Evolutionary conservation across 257 asterid species (phyloP).

Genomic region (Gentiana straminea): DNA sequence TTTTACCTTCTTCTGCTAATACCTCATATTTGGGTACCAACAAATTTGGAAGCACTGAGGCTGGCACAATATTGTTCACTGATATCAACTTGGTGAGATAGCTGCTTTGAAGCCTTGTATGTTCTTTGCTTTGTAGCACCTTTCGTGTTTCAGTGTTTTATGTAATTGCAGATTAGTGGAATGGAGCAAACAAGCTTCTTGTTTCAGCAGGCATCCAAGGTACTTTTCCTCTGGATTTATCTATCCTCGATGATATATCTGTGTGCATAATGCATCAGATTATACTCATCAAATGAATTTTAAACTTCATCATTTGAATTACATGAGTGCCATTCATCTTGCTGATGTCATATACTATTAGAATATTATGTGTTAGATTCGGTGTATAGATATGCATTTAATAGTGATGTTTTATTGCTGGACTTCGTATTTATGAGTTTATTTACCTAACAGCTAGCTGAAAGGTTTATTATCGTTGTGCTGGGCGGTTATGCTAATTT

Average conservation of each 20-base stretch:
- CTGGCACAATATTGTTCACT: constrained; percentile 64
- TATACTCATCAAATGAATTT: neutral
- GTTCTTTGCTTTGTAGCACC: constrained; percentile 6
- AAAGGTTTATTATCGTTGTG: too few species aligned
- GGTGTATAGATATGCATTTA: too few species aligned
- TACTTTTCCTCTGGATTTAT: constrained; percentile 12
- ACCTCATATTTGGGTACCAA: constrained; percentile 36
- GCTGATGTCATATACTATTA: neutral
- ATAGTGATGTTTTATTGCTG: too few species aligned
- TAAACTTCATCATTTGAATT: neutral
- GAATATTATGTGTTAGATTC: too few species aligned
- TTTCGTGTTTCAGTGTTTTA: constrained; percentile 11
- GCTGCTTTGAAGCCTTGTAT: constrained; percentile 5
- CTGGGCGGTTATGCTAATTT: too few species aligned
- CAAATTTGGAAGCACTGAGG: constrained; percentile 51
- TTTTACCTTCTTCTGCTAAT: constrained; percentile 51
- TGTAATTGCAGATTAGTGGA: constrained; percentile 61
- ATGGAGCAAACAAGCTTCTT: constrained; percentile 95
- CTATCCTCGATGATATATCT: neutral
- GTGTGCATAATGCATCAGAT: too few species aligned
- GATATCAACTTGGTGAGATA: constrained; percentile 78
- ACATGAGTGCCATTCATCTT: neutral
- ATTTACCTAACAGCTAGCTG: too few species aligned
- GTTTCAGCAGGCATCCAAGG: constrained; percentile 93
- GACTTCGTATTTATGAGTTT: too few species aligned